Percentiles rank a stretch among this genome's conserved stretches.
These are phyloP conservation scores for Beverwykella pulmonaria DNA, from an alignment of 495 filamentous ascomycete species.

Conservation along the genomic window DNA sequence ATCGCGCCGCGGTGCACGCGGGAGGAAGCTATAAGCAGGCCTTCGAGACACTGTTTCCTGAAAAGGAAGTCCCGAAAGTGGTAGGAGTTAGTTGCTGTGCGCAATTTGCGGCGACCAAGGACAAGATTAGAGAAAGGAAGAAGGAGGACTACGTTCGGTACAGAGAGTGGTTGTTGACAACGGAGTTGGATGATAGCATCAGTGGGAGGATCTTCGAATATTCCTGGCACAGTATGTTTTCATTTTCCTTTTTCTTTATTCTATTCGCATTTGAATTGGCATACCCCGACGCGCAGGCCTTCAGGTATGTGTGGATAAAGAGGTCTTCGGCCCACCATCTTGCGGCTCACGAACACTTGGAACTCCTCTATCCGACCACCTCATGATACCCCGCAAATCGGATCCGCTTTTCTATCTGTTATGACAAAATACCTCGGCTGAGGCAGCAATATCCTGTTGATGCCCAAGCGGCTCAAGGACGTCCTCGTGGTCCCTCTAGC, in stretches of 20 bases:
- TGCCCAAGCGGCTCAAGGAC: not conserved
- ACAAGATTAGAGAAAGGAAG: slow-evolving; percentile 49
- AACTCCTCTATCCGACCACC: too few species aligned
- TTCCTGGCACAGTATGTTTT: slow-evolving; percentile 51
- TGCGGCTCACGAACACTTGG: too few species aligned
- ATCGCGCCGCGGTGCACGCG: slow-evolving; percentile 45
- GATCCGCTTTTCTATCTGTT: too few species aligned
- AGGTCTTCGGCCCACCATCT: not conserved
- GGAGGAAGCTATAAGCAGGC: slow-evolving; percentile 57
- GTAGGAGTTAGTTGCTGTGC: slow-evolving; percentile 56
- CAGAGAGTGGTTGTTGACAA: slow-evolving; percentile 49
- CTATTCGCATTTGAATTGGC: too few species aligned
- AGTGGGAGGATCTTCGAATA: slow-evolving; percentile 57
- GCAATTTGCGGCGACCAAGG: slow-evolving; percentile 54
- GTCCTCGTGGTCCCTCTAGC: not conserved
- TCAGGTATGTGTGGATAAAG: too few species aligned
- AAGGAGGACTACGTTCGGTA: slow-evolving; percentile 51
- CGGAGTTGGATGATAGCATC: slow-evolving; percentile 51
- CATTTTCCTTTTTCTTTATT: not conserved
- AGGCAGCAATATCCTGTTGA: too few species aligned
- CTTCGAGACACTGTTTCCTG: slow-evolving; percentile 60
- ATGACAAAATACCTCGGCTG: too few species aligned
- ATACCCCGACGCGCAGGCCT: too few species aligned
- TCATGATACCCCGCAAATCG: too few species aligned
- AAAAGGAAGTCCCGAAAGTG: slow-evolving; percentile 38